phyloP scores from a whole-genome alignment of 2,329 filamentous ascomycete species.

The Fusarium tricinctum region DNA sequence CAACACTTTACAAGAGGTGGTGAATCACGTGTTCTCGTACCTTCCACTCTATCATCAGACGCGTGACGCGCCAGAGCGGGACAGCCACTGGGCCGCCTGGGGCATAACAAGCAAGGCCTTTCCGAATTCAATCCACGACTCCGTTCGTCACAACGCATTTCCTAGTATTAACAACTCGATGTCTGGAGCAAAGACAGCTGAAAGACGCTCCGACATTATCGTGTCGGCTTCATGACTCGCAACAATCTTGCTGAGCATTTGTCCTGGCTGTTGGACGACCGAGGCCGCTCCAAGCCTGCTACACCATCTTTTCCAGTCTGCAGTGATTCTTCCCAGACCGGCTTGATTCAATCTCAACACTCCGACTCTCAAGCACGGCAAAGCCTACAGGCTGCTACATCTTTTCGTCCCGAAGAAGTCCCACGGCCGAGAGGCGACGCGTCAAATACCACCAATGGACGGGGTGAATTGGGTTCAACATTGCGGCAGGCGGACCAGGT shows the following conservation, averaged over 20 bases:
- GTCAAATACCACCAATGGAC: constrained; percentile 41
- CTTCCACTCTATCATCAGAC: constrained; percentile 54
- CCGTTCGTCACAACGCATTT: constrained; percentile 18
- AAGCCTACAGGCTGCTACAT: constrained; percentile 7
- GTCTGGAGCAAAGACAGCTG: constrained; percentile 42
- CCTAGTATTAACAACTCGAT: constrained; percentile 39
- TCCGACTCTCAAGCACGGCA: constrained; percentile 22
- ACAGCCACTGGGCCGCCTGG: constrained; percentile 25
- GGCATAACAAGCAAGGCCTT: constrained; percentile 44
- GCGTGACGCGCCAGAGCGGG: constrained; percentile 49
- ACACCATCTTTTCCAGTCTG: constrained; percentile 56
- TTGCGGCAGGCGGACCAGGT: constrained; percentile 49
- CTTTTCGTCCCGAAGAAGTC: constrained; percentile 13
- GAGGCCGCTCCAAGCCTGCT: constrained; percentile 58
- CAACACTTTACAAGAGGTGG: constrained; percentile 6
- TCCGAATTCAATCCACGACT: constrained; percentile 21
- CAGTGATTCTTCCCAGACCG: constrained; percentile 47
- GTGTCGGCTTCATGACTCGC: constrained; percentile 70
- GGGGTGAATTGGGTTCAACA: constrained; percentile 39
- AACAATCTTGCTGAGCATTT: constrained; percentile 72
- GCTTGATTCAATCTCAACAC: constrained; percentile 48
- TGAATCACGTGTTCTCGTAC: constrained; percentile 50
- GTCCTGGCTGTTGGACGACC: constrained; percentile 68
- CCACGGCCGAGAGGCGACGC: constrained; percentile 11
- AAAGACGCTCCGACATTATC: constrained; percentile 42